phyloP scores from a whole-genome alignment of 345 rosid species.

The Ceriops tagal region DNA sequence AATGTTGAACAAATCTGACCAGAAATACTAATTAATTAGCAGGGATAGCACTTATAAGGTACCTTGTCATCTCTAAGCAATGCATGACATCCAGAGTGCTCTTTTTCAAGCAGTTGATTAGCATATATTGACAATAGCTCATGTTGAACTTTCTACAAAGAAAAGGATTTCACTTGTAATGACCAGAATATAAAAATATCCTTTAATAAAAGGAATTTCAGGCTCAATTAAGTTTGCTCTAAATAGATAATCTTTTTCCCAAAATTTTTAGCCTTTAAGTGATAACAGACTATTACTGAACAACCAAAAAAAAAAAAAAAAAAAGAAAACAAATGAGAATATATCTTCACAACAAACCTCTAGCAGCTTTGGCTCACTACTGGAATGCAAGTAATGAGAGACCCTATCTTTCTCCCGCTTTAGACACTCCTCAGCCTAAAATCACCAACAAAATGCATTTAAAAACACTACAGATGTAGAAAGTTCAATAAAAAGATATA shows the following conservation, averaged over 20 bases:
- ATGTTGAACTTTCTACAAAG: slow-evolving; percentile 34
- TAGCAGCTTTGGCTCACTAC: slow-evolving; percentile 37
- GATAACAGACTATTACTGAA: background rate
- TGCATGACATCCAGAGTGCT: slow-evolving; percentile 39
- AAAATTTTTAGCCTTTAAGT: background rate
- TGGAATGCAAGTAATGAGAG: slow-evolving; percentile 35
- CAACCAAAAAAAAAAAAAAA: background rate
- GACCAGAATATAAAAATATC: too few relatives aligned
- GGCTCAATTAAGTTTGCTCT: too few relatives aligned
- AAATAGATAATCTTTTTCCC: background rate
- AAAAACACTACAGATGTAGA: background rate
- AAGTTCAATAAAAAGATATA: background rate
- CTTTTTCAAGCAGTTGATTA: slow-evolving; percentile 39
- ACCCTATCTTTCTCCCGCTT: slow-evolving; percentile 42
- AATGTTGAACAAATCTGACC: background rate
- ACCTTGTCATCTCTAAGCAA: slow-evolving; percentile 41
- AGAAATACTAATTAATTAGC: background rate
- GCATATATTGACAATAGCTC: slow-evolving; percentile 30
- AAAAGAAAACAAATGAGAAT: background rate
- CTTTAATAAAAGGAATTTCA: too few relatives aligned
- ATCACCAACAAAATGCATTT: background rate
- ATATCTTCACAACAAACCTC: slow-evolving; percentile 24
- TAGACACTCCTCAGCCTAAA: slow-evolving; percentile 38
- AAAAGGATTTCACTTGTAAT: too few relatives aligned
- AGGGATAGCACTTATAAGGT: too few relatives aligned